Percentiles rank a stretch among this genome's conserved stretches.
Conservation (phyloP, 352 stramenopile genomes). For the Phytopythium litorale region DNA sequence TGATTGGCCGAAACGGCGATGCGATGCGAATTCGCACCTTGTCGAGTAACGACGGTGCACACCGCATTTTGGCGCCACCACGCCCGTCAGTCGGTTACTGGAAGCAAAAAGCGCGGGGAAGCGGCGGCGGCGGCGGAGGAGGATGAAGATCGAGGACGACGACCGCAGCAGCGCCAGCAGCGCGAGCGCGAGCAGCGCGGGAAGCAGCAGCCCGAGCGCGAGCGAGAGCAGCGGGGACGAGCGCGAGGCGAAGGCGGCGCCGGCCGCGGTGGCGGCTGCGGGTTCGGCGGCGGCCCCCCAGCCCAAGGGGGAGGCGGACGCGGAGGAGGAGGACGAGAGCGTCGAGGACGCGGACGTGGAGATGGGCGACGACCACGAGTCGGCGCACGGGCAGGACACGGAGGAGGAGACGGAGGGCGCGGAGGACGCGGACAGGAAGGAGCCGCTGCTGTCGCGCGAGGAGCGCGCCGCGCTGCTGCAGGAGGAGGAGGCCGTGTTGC, state of each 20-base stretch:
- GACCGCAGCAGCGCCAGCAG: slow-evolving; percentile 27
- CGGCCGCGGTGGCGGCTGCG: not conserved
- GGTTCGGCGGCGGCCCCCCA: not conserved
- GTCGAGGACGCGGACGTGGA: slow-evolving; percentile 23
- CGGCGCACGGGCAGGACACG: slow-evolving; percentile 9
- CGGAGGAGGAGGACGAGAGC: slow-evolving; percentile 26
- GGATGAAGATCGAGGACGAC: slow-evolving; percentile 20
- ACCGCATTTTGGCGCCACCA: not conserved
- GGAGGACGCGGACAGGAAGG: slow-evolving; percentile 24
- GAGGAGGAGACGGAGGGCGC: slow-evolving; percentile 11
- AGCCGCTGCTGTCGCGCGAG: slow-evolving; percentile 42
- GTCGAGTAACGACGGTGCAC: not conserved
- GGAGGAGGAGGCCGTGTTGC: slow-evolving; percentile 67
- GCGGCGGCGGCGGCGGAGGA: not conserved
- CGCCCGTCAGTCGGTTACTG: not conserved
- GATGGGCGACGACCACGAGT: slow-evolving; percentile 8
- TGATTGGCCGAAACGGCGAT: too few relatives aligned
- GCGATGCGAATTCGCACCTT: not conserved
- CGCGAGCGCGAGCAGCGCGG: slow-evolving; percentile 20
- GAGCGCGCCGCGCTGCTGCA: slow-evolving; percentile 53
- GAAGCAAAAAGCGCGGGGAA: not conserved
- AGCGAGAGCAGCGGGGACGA: slow-evolving; percentile 18
- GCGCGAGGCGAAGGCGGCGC: slow-evolving; percentile 3
- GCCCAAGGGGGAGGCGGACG: slow-evolving; percentile 20
- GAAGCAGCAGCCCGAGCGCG: slow-evolving; percentile 24